Evolutionary conservation across 2,329 filamentous ascomycete genomes (phyloP).

Genomic region (Colletotrichum sp.): DNA sequence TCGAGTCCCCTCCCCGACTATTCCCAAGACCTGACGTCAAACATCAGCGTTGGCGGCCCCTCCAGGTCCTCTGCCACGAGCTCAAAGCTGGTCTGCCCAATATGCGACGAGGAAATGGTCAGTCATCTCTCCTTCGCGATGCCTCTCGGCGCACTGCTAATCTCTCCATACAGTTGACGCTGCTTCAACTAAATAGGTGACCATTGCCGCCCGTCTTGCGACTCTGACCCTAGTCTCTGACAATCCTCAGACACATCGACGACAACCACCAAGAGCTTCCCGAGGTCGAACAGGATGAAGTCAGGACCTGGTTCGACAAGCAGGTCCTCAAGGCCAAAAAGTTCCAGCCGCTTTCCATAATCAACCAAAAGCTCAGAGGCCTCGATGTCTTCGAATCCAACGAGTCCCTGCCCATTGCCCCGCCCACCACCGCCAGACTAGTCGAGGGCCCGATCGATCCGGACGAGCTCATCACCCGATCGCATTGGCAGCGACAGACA

Average conservation of each 20-base stretch:
- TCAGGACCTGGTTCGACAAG: conserved; percentile 96
- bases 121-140: conserved; percentile 22
- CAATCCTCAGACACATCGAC: conserved; percentile 65
- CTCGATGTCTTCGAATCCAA: conserved; percentile 95
- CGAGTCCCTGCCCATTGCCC: conserved; percentile 57
- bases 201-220: not conserved
- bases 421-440: conserved; percentile 39
- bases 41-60: conserved; percentile 70
- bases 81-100: conserved; percentile 86
- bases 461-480: conserved; percentile 85
- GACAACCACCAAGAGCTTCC: conserved; percentile 90
- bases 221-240: conserved; percentile 8
- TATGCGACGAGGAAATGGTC: conserved; percentile 98
- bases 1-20: conserved; percentile 71
- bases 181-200: conserved; percentile 87
- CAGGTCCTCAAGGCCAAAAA: conserved; percentile 92
- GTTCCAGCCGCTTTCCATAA: conserved; percentile 87
- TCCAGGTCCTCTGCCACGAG: conserved; percentile 62
- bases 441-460: conserved; percentile 67
- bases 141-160: conserved; percentile 16
- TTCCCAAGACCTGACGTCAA: conserved; percentile 79
- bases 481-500: conserved; percentile 85
- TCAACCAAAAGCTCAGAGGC: conserved; percentile 93
- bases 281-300: conserved; percentile 87
- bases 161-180: conserved; percentile 70